Evolutionary conservation across 768 basidiomycete genomes (phyloP), one percentile per base, ranked within the genome.

Genomic region (Suillus americanus): DNA sequence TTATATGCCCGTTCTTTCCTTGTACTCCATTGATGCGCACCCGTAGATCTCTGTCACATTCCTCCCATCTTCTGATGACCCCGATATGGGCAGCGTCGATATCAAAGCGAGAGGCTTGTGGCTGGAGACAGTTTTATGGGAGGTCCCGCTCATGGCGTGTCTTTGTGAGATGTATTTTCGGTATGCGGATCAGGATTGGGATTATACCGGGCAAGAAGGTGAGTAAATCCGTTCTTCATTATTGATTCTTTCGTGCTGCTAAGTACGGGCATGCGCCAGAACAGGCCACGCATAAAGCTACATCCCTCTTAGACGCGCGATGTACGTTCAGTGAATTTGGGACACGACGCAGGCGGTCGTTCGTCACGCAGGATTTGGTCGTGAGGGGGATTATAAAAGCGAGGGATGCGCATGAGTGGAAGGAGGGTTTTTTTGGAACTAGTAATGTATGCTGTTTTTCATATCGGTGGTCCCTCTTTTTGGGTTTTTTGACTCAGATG

Each of bases 141-240:
- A 99, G 78, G 95, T 98, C 1, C 96, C 95, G 1, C 79, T 99
- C 60, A 95, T 99, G 94, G 89, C 95, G 16, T 88, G 88, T 67
- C 80, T 99, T 60, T 94, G 92, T 71, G 95, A 99, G 74, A 86
- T 88, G 23, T 97, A 94, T 78, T 99, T 97, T 78, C 82, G 78
- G 23, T 82, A 83, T 20, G 89, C 86, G 43, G 84, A 85, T 69
- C 90, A 82, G 2, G 89, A 96, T 70, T 99, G 97, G 97, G 85
- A 76, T 62, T 88, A 95, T 66, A 86, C 89, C n/a, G 87, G 88
- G 5, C 94, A 95, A 76, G 81, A 85, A 77, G 89, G 95, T 92
- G 48, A 64, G 77, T 1, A 28, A 28, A 5, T 13, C 14, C 23
- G 0, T 25, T 16, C 23, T 46, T 12, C 5, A n/a, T 38, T 41